phyloP scores from a whole-genome alignment of 148 eudicot species.

The Rhododendron molle region DNA sequence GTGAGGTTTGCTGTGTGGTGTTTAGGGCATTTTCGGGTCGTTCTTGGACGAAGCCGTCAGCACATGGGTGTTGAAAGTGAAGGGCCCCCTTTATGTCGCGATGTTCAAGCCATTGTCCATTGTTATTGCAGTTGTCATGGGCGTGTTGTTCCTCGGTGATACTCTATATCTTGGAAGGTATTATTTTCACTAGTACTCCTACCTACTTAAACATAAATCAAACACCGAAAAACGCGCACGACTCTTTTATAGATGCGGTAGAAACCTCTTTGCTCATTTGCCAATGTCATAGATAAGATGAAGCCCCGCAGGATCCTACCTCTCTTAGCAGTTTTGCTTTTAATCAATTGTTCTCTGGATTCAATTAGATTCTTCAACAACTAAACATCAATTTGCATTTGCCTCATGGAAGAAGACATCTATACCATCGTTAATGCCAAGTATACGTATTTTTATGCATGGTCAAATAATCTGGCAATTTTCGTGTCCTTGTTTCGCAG shows the following conservation, averaged over 20 bases:
- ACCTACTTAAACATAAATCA: neutral
- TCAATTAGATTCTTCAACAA: too few relatives aligned
- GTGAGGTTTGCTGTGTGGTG: neutral
- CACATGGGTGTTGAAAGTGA: too few relatives aligned
- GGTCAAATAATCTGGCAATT: too few relatives aligned
- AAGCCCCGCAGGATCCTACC: neutral
- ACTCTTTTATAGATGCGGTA: neutral
- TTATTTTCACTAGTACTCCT: neutral
- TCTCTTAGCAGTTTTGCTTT: neutral
- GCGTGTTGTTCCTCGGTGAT: constrained; percentile 62
- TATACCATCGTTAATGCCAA: too few relatives aligned
- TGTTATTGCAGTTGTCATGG: constrained; percentile 70
- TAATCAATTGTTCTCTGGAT: neutral
- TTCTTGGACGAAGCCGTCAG: constrained; percentile 30
- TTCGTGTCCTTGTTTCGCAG: constrained; percentile 20
- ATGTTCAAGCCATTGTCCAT: constrained; percentile 79
- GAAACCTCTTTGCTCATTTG: neutral
- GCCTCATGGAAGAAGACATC: too few relatives aligned
- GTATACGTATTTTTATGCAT: neutral
- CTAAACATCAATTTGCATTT: too few relatives aligned
- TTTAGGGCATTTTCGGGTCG: constrained; percentile 44
- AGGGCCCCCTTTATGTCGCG: too few relatives aligned
- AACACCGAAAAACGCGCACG: neutral
- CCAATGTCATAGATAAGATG: neutral
- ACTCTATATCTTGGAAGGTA: constrained; percentile 76